Evolutionary conservation across 805 yeast genomes (phyloP).

Genomic region (Lachancea nothofagi): DNA sequence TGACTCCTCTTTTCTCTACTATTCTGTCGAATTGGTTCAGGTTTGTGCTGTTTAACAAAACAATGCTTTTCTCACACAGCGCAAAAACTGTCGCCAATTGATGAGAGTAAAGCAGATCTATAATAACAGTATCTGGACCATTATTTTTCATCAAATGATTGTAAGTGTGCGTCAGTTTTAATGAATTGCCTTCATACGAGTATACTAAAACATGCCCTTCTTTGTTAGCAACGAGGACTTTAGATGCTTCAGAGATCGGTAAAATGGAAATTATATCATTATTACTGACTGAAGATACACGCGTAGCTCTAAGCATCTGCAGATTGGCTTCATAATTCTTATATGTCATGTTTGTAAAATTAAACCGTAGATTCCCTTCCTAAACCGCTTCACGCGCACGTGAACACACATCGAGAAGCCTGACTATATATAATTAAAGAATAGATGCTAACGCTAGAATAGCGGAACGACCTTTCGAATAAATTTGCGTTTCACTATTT

Average conservation of each 20-base stretch:
- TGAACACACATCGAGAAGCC: neutral
- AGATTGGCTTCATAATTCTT: neutral
- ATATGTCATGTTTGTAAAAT: neutral
- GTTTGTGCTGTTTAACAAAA: conserved; percentile 28
- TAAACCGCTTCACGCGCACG: too few relatives aligned
- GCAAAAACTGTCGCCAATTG: conserved; percentile 28
- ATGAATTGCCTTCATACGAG: conserved; percentile 18
- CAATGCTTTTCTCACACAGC: conserved; percentile 22
- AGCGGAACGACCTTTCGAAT: too few relatives aligned
- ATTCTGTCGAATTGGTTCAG: conserved; percentile 30
- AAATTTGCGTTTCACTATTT: too few relatives aligned
- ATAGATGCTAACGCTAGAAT: too few relatives aligned
- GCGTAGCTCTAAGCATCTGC: conserved; percentile 23
- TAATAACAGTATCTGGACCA: conserved; percentile 16
- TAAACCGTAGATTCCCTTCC: neutral
- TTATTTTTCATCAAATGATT: conserved; percentile 22
- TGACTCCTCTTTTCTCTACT: conserved; percentile 29
- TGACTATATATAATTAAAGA: neutral
- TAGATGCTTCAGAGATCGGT: conserved; percentile 23
- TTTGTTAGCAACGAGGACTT: conserved; percentile 24
- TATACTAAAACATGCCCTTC: conserved; percentile 30
- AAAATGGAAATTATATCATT: conserved; percentile 24
- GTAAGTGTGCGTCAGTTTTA: conserved; percentile 27
- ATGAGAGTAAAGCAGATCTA: conserved; percentile 21
- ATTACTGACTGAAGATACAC: conserved; percentile 16